These are phyloP conservation scores for Ceratobasidium sp. DNA, from an alignment of 1,284 basidiomycete species.

Conservation along the genomic window DNA sequence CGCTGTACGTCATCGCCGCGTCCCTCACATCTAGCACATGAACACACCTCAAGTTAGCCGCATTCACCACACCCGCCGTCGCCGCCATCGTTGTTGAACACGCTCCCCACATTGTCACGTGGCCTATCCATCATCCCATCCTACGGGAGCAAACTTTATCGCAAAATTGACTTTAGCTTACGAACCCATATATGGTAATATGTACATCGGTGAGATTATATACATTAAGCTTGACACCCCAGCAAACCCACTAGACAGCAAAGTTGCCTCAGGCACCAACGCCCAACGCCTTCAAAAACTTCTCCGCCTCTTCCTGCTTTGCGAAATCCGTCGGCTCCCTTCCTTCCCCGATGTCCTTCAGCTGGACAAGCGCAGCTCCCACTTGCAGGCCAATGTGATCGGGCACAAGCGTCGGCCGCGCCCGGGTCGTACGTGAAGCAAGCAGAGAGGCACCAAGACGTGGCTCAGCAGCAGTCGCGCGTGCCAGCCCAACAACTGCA, in stretches of 20 bases:
- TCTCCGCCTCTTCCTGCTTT: not conserved
- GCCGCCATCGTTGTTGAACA: slow-evolving; percentile 39
- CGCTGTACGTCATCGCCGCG: not conserved
- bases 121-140: slow-evolving; percentile 3
- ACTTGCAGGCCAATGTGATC: slow-evolving; percentile 11
- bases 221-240: not conserved
- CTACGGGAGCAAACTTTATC: slow-evolving; percentile 11
- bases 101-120: slow-evolving; percentile 34
- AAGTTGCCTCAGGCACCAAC: slow-evolving; percentile 2
- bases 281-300: not conserved
- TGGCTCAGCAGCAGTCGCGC: too few species aligned
- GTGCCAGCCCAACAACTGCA: slow-evolving; percentile 8
- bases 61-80: slow-evolving; percentile 23
- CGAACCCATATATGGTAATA: slow-evolving; percentile 19
- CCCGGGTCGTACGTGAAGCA: not conserved
- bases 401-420: slow-evolving; percentile 1
- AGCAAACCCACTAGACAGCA: not conserved
- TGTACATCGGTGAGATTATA: slow-evolving; percentile 1
- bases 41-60: slow-evolving; percentile 17
- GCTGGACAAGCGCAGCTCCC: not conserved
- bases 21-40: not conserved
- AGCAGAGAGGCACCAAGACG: not conserved
- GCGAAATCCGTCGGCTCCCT: not conserved
- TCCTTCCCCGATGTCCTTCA: not conserved
- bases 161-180: not conserved